Evolutionary conservation across 352 stramenopile genomes (phyloP).

Genomic region (Phytophthora cactorum): DNA sequence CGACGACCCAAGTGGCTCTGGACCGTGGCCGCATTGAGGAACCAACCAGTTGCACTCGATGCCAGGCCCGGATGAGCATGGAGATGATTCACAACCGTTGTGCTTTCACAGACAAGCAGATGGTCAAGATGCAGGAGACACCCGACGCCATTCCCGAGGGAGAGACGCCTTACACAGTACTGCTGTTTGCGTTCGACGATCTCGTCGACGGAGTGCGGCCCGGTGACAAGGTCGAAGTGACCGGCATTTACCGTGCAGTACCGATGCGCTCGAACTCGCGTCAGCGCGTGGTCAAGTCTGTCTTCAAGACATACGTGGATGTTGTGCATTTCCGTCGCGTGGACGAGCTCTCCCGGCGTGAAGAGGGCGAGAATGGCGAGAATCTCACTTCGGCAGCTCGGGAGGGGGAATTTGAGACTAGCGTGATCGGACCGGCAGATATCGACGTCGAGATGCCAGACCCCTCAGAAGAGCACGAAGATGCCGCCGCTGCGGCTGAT

Average conservation of each 20-base stretch:
- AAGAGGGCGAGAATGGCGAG: conserved; percentile 40
- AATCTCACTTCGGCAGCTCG: conserved; percentile 8
- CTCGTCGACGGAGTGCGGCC: conserved; percentile 97
- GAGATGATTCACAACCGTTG: conserved; percentile 98
- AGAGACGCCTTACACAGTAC: conserved; percentile 98
- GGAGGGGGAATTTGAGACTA: conserved; percentile 23
- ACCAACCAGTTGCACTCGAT: conserved; percentile 90
- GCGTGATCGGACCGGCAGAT: conserved; percentile 38
- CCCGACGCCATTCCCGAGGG: conserved; percentile 98
- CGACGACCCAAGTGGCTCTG: conserved; percentile 91
- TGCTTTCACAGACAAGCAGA: conserved; percentile 98
- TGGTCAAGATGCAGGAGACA: conserved; percentile 98
- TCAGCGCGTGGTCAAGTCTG: conserved; percentile 94
- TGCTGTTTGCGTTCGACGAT: conserved; percentile 98
- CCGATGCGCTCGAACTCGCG: conserved; percentile 94
- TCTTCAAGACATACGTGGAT: conserved; percentile 99
- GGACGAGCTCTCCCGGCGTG: conserved; percentile 72
- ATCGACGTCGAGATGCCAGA: conserved; percentile 46
- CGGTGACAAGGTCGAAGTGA: conserved; percentile 97
- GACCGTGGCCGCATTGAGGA: conserved; percentile 97
- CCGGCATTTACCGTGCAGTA: conserved; percentile 97
- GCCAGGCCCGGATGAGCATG: conserved; percentile 93
- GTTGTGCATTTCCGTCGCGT: conserved; percentile 98
- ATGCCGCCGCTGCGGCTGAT: conserved; percentile 50
- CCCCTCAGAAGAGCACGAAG: conserved; percentile 42